phyloP scores from a whole-genome alignment of 164 flowering plant genomes.

The Vitis labrusca region DNA sequence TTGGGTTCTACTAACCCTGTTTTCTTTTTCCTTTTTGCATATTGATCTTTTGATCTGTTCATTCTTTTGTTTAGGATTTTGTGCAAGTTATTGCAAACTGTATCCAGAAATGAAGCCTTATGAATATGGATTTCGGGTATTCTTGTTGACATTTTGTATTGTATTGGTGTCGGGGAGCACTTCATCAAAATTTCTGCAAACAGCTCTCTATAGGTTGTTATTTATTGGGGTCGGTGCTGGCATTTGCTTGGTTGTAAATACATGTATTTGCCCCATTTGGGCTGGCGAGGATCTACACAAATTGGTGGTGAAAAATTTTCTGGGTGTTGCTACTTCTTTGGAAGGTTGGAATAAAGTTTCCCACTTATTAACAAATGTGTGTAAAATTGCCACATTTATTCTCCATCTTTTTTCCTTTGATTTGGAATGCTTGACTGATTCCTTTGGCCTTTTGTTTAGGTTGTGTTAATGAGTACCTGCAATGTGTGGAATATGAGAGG shows the following conservation, averaged over 20 bases:
- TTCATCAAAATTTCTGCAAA: slow-evolving; percentile 44
- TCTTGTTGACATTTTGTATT: slow-evolving; percentile 76
- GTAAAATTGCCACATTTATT: not conserved
- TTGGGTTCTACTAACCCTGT: too few species aligned
- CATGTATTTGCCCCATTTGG: slow-evolving; percentile 87
- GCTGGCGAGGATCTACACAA: slow-evolving; percentile 91
- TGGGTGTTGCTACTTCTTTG: slow-evolving; percentile 62
- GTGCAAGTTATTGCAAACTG: slow-evolving; percentile 53
- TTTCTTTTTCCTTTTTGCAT: too few species aligned
- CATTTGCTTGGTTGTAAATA: slow-evolving; percentile 58
- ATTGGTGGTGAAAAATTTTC: slow-evolving; percentile 77
- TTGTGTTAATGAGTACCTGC: slow-evolving; percentile 70
- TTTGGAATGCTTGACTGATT: slow-evolving; percentile 2
- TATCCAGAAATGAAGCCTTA: slow-evolving; percentile 81
- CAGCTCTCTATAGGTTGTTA: slow-evolving; percentile 59
- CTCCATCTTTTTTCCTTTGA: not conserved
- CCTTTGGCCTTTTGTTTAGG: slow-evolving; percentile 34
- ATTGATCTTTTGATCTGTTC: not conserved
- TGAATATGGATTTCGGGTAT: slow-evolving; percentile 90
- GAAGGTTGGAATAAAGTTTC: slow-evolving; percentile 45
- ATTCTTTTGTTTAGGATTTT: slow-evolving; percentile 45
- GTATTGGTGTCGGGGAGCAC: slow-evolving; percentile 69
- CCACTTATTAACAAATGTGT: not conserved
- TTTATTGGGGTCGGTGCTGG: slow-evolving; percentile 79
- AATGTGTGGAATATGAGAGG: slow-evolving; percentile 72